These are phyloP conservation scores for Daldinia caldariorum DNA, from an alignment of 495 filamentous ascomycete species.

Conservation along the genomic window DNA sequence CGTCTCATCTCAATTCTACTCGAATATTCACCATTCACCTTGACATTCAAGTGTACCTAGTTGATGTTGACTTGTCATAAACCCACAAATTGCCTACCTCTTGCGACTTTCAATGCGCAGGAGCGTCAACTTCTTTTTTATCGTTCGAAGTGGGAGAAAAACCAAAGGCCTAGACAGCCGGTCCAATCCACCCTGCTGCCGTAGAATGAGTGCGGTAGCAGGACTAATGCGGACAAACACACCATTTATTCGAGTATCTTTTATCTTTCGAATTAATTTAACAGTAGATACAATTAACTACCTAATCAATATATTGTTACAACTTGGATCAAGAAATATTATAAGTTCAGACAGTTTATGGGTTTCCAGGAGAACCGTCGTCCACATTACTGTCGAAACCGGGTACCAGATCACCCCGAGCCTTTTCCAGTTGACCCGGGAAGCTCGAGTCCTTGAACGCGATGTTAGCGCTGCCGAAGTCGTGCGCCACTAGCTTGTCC, in stretches of 20 bases:
- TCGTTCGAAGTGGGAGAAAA: conserved; percentile 69
- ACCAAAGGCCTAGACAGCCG: conserved; percentile 68
- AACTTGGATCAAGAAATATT: background rate
- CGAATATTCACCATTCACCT: background rate
- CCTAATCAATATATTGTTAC: background rate
- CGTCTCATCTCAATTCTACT: conserved; percentile 8
- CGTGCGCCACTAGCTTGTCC: conserved; percentile 41
- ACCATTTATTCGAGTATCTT: background rate
- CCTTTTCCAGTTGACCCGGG: conserved; percentile 43
- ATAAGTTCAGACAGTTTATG: conserved; percentile 14
- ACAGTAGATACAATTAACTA: conserved; percentile 3
- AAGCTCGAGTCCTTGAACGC: conserved; percentile 54
- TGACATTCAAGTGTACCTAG: conserved; percentile 7
- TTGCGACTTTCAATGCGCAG: conserved; percentile 61
- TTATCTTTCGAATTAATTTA: background rate
- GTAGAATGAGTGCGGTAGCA: conserved; percentile 60
- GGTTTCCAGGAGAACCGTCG: conserved; percentile 53
- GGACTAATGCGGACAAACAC: conserved; percentile 71
- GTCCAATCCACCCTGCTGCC: conserved; percentile 70
- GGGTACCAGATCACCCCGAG: conserved; percentile 44
- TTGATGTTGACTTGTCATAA: conserved; percentile 4
- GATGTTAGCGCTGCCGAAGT: conserved; percentile 47
- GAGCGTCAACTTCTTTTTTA: conserved; percentile 62
- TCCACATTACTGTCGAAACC: conserved; percentile 53
- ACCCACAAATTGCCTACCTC: conserved; percentile 68